Base-by-base conservation (phyloP, 2,329 filamentous ascomycete species). In the Colletotrichum gloeosporioides region DNA sequence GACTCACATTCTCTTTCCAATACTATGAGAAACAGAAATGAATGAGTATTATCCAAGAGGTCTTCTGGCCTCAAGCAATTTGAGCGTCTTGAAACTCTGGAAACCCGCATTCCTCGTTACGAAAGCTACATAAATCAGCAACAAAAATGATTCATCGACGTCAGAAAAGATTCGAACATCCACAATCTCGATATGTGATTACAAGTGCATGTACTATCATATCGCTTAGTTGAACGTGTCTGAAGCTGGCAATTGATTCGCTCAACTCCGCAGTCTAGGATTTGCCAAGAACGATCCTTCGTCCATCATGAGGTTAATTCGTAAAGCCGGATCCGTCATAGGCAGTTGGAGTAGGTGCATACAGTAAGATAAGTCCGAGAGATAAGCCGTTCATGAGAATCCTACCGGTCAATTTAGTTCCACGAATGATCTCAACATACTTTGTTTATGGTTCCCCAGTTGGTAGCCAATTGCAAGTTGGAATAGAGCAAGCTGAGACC, bases 1-100 rank as follows among this genome's bases (percentile, higher is more conserved):
- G 44, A 0, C n/a, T 22, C n/a, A 25, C 39, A 0, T 53, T 53
- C 10, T 53, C 18, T 44, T 18, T 44, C 3, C 39, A 44, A 6
- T 0, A 3, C 3, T 6, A n/a, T 2, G 39, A 44, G 39, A 6
- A 44, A n/a, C 2, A 44, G 0, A n/a, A 2, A 0, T 18, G 2
- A n/a, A 10, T n/a, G 8, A 0, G 0, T 2, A 10, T 10, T 3
- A n/a, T 10, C 18, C 3, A 18, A 44, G 39, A 44, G 0, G 39
- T 44, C 0, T 44, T 44, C 9, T 44, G 39, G 0, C 5, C 1
- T 44, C 39, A 44, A 6, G 18, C 39, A 10, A 6, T n/a, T 44
- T 44, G 39, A 10, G 4, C 6, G 1, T 1, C 39, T 44, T 1
- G 39, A 44, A 8, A 6, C 1, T n/a, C 18, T 6, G 8, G 3